phyloP scores from a whole-genome alignment of 257 asterid species.

The Buddleja alternifolia region DNA sequence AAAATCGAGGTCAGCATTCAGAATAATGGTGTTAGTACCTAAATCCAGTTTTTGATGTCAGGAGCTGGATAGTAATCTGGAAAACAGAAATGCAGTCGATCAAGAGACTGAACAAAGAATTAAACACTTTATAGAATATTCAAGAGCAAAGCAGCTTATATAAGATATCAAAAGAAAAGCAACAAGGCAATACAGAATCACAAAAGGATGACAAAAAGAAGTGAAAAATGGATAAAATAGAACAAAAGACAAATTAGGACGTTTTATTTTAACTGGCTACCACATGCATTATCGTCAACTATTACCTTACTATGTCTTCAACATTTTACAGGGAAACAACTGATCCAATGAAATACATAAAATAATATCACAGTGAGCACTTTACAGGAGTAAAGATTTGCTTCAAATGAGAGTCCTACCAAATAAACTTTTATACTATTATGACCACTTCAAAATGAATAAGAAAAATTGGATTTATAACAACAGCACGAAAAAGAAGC shows the following conservation, averaged over 20 bases:
- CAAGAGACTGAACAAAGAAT: conserved; percentile 23
- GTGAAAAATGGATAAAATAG: background rate
- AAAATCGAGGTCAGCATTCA: conserved; percentile 29
- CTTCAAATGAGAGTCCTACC: no score
- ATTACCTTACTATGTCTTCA: conserved; percentile 7
- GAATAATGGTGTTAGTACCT: conserved; percentile 57
- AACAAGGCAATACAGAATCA: background rate
- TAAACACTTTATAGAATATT: conserved; percentile 15
- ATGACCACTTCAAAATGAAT: no score
- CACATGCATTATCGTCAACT: background rate
- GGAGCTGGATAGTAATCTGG: conserved; percentile 90
- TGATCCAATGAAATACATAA: no score
- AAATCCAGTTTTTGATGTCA: conserved; percentile 98
- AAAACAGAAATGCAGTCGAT: conserved; percentile 36
- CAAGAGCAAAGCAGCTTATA: background rate
- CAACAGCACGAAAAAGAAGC: no score
- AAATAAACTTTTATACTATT: no score
- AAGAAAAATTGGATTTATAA: no score
- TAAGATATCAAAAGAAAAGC: background rate
- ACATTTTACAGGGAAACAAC: background rate
- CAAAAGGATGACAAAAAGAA: background rate
- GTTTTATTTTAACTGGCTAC: conserved; percentile 19
- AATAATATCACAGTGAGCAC: no score
- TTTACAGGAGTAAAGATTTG: no score
- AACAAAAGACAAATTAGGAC: background rate